Conservation (phyloP, 2,329 filamentous ascomycete species). For the Aspergillus tubingensis region DNA sequence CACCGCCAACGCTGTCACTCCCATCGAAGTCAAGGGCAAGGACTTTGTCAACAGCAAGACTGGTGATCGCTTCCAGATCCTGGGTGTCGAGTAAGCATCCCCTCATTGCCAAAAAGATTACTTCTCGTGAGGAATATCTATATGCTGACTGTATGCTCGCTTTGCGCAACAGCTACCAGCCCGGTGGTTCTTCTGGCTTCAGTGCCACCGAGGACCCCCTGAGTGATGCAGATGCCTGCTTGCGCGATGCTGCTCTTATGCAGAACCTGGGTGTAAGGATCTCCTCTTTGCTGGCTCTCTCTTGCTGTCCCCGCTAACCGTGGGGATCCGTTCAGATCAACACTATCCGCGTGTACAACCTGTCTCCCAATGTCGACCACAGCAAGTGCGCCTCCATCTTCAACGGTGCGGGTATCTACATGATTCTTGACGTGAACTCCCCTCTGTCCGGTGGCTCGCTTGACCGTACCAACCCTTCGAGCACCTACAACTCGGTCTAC, state of each 20-base stretch:
- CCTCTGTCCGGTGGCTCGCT: constrained; percentile 59
- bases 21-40: constrained; percentile 59
- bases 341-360: constrained; percentile 66
- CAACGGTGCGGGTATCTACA: constrained; percentile 67
- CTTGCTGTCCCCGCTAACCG: not conserved
- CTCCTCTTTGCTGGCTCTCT: not conserved
- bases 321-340: constrained; percentile 48
- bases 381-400: constrained; percentile 65
- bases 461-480: constrained; percentile 56
- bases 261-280: constrained; percentile 59
- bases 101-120: not conserved
- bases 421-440: constrained; percentile 67
- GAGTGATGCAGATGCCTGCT: constrained; percentile 58
- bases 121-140: constrained; percentile 10
- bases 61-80: constrained; percentile 61
- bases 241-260: constrained; percentile 65
- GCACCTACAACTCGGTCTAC: constrained; percentile 58
- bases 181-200: constrained; percentile 62
- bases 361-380: constrained; percentile 61
- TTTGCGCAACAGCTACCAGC: constrained; percentile 55
- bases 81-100: constrained; percentile 59
- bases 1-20: constrained; percentile 55
- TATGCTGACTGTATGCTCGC: constrained; percentile 19
- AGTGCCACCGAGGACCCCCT: constrained; percentile 57
- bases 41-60: constrained; percentile 63